Evolutionary conservation across 1,139 yeast species (phyloP).

Genomic region (Geotrichum citri-aurantii): DNA sequence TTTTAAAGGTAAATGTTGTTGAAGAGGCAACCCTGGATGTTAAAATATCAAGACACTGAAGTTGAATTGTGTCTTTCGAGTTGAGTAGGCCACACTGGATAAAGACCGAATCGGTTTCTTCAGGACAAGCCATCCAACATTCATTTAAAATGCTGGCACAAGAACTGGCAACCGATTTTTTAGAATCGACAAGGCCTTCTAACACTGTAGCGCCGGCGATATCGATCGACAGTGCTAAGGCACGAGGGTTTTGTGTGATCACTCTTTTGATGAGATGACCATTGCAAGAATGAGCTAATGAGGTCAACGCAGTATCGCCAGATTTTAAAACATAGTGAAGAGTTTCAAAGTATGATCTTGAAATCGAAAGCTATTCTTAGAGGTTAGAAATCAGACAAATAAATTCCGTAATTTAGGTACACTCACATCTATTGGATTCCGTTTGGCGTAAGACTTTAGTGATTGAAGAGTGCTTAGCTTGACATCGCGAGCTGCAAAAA

Average conservation of each 20-base stretch:
- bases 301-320: conserved; percentile 41
- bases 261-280: conserved; percentile 74
- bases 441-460: conserved; percentile 64
- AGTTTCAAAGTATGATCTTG: conserved; percentile 45
- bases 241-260: conserved; percentile 61
- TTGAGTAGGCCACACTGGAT: conserved; percentile 49
- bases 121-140: conserved; percentile 60
- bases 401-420: background rate
- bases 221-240: conserved; percentile 46
- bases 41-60: conserved; percentile 42
- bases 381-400: conserved; percentile 35
- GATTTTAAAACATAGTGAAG: conserved; percentile 45
- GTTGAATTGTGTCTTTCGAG: conserved; percentile 40
- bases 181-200: conserved; percentile 47
- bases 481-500: conserved; percentile 13
- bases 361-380: conserved; percentile 35
- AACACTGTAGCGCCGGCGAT: conserved; percentile 55
- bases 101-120: conserved; percentile 48
- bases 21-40: conserved; percentile 28
- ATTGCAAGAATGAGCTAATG: conserved; percentile 56
- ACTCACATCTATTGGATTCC: conserved; percentile 52
- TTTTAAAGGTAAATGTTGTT: conserved; percentile 37
- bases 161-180: conserved; percentile 41
- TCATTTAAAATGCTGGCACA: conserved; percentile 58
- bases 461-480: conserved; percentile 44